Evolutionary conservation across 2,329 filamentous ascomycete genomes (phyloP).

Genomic region (Alternaria sp.): DNA sequence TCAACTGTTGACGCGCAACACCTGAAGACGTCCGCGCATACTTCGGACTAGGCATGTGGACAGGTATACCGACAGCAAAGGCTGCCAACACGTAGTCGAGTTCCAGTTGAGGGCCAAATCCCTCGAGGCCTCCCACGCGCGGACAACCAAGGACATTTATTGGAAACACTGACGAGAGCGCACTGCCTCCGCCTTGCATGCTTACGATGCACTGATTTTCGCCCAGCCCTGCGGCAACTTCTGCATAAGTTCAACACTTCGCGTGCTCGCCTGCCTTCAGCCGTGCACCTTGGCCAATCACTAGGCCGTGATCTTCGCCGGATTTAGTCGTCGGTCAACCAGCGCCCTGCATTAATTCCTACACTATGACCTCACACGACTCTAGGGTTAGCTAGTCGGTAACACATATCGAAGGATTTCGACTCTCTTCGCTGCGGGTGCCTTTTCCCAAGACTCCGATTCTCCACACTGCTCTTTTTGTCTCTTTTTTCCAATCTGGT

Average conservation of each 20-base stretch:
- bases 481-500: not conserved
- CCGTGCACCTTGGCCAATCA: constrained; percentile 28
- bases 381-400: constrained; percentile 14
- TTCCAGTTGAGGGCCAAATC: not conserved
- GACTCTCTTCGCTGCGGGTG: constrained; percentile 12
- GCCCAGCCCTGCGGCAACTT: constrained; percentile 23
- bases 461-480: constrained; percentile 9
- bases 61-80: not conserved
- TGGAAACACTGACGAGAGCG: constrained; percentile 2
- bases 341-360: constrained; percentile 28
- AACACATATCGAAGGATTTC: constrained; percentile 27
- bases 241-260: constrained; percentile 18
- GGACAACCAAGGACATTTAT: not conserved
- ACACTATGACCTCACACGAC: constrained; percentile 33
- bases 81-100: not conserved
- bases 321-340: constrained; percentile 33
- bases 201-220: constrained; percentile 14
- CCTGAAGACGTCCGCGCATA: not conserved
- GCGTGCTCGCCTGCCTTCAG: constrained; percentile 19
- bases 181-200: constrained; percentile 16
- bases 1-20: constrained; percentile 5
- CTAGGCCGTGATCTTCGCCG: constrained; percentile 17
- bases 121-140: not conserved
- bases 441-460: constrained; percentile 12
- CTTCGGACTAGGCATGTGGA: not conserved